phyloP scores from a whole-genome alignment of 768 basidiomycete species.

The Hemileccinum rubropunctum region DNA sequence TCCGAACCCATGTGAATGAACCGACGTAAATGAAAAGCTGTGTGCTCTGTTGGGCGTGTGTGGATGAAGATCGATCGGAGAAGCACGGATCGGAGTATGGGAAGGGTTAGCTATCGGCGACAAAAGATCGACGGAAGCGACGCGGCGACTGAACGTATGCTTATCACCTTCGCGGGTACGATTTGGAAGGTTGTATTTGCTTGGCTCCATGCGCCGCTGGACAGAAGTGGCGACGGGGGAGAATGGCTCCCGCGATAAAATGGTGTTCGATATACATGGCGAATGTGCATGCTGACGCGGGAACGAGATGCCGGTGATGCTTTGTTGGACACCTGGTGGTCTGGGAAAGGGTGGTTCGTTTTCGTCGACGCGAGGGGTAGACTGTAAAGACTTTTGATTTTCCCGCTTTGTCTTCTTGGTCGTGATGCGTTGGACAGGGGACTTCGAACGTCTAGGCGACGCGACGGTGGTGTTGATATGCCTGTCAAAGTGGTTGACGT shows the following conservation, averaged over 20 bases:
- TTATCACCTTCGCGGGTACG: constrained; percentile 13
- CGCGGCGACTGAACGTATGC: constrained; percentile 11
- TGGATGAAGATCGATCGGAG: constrained; percentile 22
- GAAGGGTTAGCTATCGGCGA: constrained; percentile 1
- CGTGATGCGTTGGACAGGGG: not conserved
- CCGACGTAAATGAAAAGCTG: constrained; percentile 7
- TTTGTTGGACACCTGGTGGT: not conserved
- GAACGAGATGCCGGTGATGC: constrained; percentile 9
- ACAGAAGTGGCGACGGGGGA: constrained; percentile 4
- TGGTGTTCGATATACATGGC: constrained; percentile 11
- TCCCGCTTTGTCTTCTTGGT: constrained; percentile 7
- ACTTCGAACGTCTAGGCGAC: not conserved
- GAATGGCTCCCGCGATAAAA: not conserved
- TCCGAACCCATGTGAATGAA: constrained; percentile 2
- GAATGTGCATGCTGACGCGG: constrained; percentile 11
- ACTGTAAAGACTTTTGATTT: not conserved
- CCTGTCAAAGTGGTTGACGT: not conserved
- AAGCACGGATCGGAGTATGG: constrained; percentile 8
- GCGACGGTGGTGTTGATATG: not conserved
- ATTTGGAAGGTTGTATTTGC: not conserved
- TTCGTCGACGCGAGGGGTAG: constrained; percentile 13
- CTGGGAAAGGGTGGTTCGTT: constrained; percentile 15
- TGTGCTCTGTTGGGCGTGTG: constrained; percentile 11
- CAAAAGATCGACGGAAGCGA: constrained; percentile 20
- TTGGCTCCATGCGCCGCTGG: constrained; percentile 4